phyloP scores from a whole-genome alignment of 768 basidiomycete species.

The Trametopsis cervina region DNA sequence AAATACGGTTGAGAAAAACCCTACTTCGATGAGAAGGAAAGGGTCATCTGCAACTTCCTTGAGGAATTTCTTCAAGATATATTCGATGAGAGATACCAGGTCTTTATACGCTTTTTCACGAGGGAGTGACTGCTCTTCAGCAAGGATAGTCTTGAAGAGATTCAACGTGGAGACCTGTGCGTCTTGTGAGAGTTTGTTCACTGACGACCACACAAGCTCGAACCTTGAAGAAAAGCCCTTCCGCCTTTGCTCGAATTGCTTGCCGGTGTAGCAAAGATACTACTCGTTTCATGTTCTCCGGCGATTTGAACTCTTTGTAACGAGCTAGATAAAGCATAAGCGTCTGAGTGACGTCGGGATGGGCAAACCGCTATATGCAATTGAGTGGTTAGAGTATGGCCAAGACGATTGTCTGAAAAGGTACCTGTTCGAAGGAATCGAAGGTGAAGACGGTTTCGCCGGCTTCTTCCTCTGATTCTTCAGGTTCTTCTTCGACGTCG shows the following conservation, averaged over 20 bases:
- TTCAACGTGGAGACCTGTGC: conserved; percentile 79
- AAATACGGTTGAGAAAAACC: conserved; percentile 21
- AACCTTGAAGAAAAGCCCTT: conserved; percentile 94
- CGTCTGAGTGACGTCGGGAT: conserved; percentile 79
- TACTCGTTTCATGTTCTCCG: conserved; percentile 85
- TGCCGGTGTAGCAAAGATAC: conserved; percentile 88
- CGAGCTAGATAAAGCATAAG: conserved; percentile 76
- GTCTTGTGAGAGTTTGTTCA: not conserved
- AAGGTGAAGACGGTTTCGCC: conserved; percentile 91
- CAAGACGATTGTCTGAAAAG: conserved; percentile 21
- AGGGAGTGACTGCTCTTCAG: conserved; percentile 73
- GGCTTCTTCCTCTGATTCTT: conserved; percentile 55
- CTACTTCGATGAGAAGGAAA: conserved; percentile 84
- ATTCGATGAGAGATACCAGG: conserved; percentile 77
- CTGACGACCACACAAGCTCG: conserved; percentile 1
- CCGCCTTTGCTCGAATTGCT: conserved; percentile 85
- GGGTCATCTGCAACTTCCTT: conserved; percentile 80
- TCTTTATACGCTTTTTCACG: conserved; percentile 77
- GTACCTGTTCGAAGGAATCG: conserved; percentile 82
- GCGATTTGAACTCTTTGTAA: conserved; percentile 71
- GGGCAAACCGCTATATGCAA: conserved; percentile 90
- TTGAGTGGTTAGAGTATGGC: not conserved
- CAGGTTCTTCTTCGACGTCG: conserved; percentile 64
- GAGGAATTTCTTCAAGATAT: conserved; percentile 89
- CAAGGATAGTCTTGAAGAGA: conserved; percentile 82